Conservation (phyloP, 345 rosid genomes). For the Erysimum cheiranthoides region DNA sequence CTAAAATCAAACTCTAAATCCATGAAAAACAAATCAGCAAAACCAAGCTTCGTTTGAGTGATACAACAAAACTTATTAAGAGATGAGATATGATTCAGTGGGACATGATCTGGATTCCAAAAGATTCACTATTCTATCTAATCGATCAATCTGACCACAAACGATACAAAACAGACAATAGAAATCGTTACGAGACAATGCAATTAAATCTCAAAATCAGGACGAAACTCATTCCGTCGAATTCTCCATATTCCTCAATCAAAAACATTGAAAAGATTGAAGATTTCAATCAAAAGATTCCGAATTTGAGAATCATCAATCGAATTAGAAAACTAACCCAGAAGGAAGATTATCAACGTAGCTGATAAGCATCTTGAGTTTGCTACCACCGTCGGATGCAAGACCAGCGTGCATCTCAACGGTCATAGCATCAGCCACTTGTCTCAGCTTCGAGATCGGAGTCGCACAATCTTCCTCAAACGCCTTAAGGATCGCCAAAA, state of each 20-base stretch:
- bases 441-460: slow-evolving; percentile 67
- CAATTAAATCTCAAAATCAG: not conserved
- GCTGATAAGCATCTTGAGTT: slow-evolving; percentile 95
- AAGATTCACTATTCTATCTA: not conserved
- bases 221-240: not conserved
- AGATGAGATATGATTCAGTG: not conserved
- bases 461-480: slow-evolving; percentile 78
- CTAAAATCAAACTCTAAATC: not conserved
- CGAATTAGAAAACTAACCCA: slow-evolving; percentile 52
- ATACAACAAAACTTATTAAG: not conserved
- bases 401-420: slow-evolving; percentile 96
- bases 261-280: not conserved
- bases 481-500: slow-evolving; percentile 63
- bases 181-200: not conserved
- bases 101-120: slow-evolving; percentile 15
- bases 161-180: not conserved
- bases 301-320: not conserved
- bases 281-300: not conserved
- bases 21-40: not conserved
- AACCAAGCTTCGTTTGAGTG: not conserved
- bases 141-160: not conserved
- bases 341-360: slow-evolving; percentile 93
- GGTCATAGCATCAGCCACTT: slow-evolving; percentile 89
- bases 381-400: slow-evolving; percentile 88
- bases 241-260: too few relatives aligned